Base-by-base conservation (phyloP, 345 rosid genomes). In the Rhodamnia argentea region DNA sequence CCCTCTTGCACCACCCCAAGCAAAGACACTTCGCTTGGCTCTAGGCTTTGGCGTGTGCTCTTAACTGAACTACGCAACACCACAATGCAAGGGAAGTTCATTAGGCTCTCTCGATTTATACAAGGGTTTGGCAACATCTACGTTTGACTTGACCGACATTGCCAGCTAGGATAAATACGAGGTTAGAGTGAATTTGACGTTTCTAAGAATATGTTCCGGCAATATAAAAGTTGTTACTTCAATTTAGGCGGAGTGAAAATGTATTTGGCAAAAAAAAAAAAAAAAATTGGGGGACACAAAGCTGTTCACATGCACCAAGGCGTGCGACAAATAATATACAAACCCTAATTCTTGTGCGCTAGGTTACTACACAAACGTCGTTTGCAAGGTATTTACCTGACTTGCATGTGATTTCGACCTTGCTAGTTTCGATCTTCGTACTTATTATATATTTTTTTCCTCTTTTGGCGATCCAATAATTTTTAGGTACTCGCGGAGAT, bases 291-390 rank as follows among this genome's bases (percentile, higher is more conserved):
- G 20, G 52, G 86, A 81, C 75, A 23, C 7, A 13, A 29, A 7
- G 52, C 81, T 64, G 85, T 86, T 64, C 87, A 84, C 84, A 88
- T 27, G 83, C 86, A 50, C 40, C 76, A 11, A 37, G 24, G 50
- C 47, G 32, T 5, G 78, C 81, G 5, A 37, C 23, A 4, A 70
- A 70, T 32, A 3, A 64, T 42, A 84, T 58, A 13, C 26, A 1
- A 16, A 84, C 76, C 27, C 51, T 70, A 37, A 84, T n/a, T 84
- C 85, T 84, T 18, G 18, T 6, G 26, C 82, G 50, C 47, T n/a
- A 85, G 42, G 56, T 16, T n/a, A 5, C 0, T 7, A 1, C 10
- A 15, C 54, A 18, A 58, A 52, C 37, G 54, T 85, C 2, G 42
- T 37, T 57, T 40, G 52, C 60, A 24, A 18, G 52, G 0, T 12